A percentile compares a stretch with the other conserved stretches of the same genome.
These are phyloP conservation scores for Gigaspora rosea DNA, from an alignment of 192 early-diverging fungal genomes.

Conservation along the genomic window DNA sequence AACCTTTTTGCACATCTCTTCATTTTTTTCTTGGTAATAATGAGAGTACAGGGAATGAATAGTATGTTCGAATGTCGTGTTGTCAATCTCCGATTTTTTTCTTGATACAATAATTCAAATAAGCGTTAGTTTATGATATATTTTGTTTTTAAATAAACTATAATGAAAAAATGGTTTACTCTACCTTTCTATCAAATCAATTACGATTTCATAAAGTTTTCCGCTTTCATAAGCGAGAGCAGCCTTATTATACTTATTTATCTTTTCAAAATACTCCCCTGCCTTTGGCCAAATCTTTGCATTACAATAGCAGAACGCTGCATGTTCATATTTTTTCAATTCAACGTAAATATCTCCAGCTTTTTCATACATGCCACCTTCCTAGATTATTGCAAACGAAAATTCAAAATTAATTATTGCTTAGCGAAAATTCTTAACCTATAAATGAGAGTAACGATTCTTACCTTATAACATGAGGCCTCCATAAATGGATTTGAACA, in stretches of 20 bases:
- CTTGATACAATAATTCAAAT: background rate
- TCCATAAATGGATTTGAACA: background rate
- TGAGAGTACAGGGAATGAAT: slow-evolving; percentile 5
- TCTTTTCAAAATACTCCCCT: slow-evolving; percentile 13
- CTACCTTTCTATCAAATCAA: slow-evolving; percentile 28
- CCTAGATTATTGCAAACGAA: background rate
- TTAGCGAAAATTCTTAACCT: background rate
- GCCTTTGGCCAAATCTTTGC: background rate
- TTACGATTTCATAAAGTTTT: background rate
- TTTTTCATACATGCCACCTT: slow-evolving; percentile 20
- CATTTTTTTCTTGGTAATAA: slow-evolving; percentile 8
- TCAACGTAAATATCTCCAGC: background rate
- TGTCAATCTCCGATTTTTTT: background rate
- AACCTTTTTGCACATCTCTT: background rate
- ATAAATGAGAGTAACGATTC: background rate
- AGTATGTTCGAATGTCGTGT: background rate
- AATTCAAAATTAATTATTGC: background rate
- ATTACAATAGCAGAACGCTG: slow-evolving; percentile 9
- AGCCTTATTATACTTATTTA: slow-evolving; percentile 28
- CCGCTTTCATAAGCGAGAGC: slow-evolving; percentile 14
- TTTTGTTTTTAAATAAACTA: background rate
- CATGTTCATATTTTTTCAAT: background rate
- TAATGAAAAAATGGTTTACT: background rate
- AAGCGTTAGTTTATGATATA: background rate
- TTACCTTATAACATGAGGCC: slow-evolving; percentile 24